Conservation (phyloP, 2,329 filamentous ascomycete genomes). For the Ophiostoma angusticollis region DNA sequence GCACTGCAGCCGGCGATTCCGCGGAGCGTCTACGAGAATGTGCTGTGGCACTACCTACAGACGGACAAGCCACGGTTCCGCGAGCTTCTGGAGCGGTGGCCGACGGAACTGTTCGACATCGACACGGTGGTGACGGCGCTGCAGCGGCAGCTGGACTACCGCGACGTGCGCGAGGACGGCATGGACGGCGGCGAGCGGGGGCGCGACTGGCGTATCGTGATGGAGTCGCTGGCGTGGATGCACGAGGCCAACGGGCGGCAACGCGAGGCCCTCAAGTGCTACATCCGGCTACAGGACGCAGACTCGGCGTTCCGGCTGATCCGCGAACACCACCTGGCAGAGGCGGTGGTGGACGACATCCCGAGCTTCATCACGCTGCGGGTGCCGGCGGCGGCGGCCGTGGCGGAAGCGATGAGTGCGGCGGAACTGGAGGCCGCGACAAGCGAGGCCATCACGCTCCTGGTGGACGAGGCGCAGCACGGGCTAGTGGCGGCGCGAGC, state of each 20-base stretch:
- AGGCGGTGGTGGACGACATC: conserved; percentile 80
- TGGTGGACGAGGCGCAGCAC: conserved; percentile 83
- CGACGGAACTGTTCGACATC: conserved; percentile 71
- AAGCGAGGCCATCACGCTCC: conserved; percentile 68
- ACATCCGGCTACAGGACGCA: conserved; percentile 83
- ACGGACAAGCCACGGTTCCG: conserved; percentile 63
- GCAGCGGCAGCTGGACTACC: conserved; percentile 67
- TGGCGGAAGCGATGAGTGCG: conserved; percentile 50
- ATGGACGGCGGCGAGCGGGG: conserved; percentile 60
- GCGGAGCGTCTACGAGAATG: conserved; percentile 72
- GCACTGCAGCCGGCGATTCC: conserved; percentile 69
- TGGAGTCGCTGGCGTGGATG: conserved; percentile 72
- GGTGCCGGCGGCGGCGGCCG: conserved; percentile 60
- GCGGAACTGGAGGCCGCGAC: conserved; percentile 68
- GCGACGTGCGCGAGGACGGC: conserved; percentile 62
- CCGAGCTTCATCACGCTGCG: conserved; percentile 76
- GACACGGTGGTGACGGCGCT: conserved; percentile 63
- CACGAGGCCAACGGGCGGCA: conserved; percentile 71
- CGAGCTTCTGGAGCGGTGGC: conserved; percentile 71
- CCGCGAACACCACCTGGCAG: conserved; percentile 76
- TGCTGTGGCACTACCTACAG: conserved; percentile 79
- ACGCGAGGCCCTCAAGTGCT: conserved; percentile 74
- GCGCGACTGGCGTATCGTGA: conserved; percentile 79
- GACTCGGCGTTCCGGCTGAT: conserved; percentile 81
- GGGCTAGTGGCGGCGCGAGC: conserved; percentile 67